Base-by-base conservation (phyloP, 2,329 filamentous ascomycete genomes). In the Ophidiomyces ophidiicola region DNA sequence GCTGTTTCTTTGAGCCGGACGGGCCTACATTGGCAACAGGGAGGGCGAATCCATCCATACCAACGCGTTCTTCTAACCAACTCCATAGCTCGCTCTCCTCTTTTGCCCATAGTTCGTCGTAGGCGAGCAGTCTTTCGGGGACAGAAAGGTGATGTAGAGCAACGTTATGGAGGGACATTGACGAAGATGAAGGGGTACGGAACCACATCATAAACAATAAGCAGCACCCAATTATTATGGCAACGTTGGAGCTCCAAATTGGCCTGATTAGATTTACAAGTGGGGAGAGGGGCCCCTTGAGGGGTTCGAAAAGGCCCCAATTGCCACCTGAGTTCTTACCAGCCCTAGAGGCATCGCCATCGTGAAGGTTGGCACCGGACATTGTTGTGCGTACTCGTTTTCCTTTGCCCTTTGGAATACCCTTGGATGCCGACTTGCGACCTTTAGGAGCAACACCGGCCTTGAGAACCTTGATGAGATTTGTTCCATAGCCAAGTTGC, bases 81-180 rank as follows among this genome's bases (percentile, higher is more conserved):
- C 83, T 79, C 87, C 87, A 94, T 6, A 94, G 65, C 51, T 90
- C 84, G 48, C 75, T 84, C 56, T 94, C 87, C 58, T 94, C 85
- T 28, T 76, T 69, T 24, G 77, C 72, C 87, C 88, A 98, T 54
- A 96, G 81, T 61, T 94, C 83, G 49, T 96, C 87, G 56, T 94
- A 96, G 0, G 83, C 85, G 2, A 80, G 77, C 11, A 86, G 63
- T 4, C 86, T 74, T 40, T 87, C 77, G 0, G 82, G 72, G 3
- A 64, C 54, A 1, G 61, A 53, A 41, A 66, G 53, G 11, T 60
- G 60, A 0, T 60, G 53, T 17, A 58, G 59, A 5, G 61, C 58
- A 1, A 64, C 49, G 14, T 57, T 58, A 40, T 53, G 49, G 1
- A 46, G 64, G 46, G 51, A 61, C 14, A 53, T 44, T 23, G 61